These are phyloP conservation scores for Diaporthe helianthi DNA, from an alignment of 2,329 filamentous ascomycete genomes.

Conservation along the genomic window DNA sequence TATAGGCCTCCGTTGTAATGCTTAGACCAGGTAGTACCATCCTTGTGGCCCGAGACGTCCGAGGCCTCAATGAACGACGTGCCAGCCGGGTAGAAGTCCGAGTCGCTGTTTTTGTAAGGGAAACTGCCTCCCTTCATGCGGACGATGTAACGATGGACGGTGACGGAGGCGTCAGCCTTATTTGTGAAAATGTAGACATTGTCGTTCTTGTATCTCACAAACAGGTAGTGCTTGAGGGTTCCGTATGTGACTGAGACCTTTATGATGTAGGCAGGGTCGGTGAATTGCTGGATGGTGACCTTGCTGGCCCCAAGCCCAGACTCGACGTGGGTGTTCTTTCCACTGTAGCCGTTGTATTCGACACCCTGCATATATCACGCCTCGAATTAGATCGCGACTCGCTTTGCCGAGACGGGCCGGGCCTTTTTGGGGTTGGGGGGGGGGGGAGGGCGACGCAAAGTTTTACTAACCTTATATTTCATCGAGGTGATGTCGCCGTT, in stretches of 20 bases:
- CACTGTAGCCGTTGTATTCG: constrained; percentile 43
- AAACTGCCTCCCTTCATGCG: constrained; percentile 44
- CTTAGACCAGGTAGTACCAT: constrained; percentile 47
- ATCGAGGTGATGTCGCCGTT: constrained; percentile 46
- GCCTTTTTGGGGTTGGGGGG: no score
- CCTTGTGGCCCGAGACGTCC: constrained; percentile 41
- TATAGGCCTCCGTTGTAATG: constrained; percentile 49
- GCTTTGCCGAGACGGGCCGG: no score
- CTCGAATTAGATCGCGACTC: background rate
- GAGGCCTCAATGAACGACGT: constrained; percentile 45
- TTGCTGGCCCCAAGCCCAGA: constrained; percentile 43
- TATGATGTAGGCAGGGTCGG: constrained; percentile 42
- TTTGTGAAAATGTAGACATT: constrained; percentile 53
- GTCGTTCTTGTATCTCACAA: constrained; percentile 46
- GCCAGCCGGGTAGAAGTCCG: constrained; percentile 44
- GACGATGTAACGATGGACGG: constrained; percentile 49
- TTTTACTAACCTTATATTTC: constrained; percentile 38
- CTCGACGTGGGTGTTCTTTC: constrained; percentile 45
- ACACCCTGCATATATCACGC: constrained; percentile 37
- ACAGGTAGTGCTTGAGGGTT: constrained; percentile 46
- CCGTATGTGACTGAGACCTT: constrained; percentile 46
- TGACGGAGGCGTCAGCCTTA: constrained; percentile 48
- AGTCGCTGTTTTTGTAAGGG: constrained; percentile 35
- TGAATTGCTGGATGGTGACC: constrained; percentile 39
- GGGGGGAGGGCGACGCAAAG: background rate